Evolutionary conservation across 305 asterid species (phyloP), one percentile per base, ranked within the genome.

Genomic region (Petunia hybrid): DNA sequence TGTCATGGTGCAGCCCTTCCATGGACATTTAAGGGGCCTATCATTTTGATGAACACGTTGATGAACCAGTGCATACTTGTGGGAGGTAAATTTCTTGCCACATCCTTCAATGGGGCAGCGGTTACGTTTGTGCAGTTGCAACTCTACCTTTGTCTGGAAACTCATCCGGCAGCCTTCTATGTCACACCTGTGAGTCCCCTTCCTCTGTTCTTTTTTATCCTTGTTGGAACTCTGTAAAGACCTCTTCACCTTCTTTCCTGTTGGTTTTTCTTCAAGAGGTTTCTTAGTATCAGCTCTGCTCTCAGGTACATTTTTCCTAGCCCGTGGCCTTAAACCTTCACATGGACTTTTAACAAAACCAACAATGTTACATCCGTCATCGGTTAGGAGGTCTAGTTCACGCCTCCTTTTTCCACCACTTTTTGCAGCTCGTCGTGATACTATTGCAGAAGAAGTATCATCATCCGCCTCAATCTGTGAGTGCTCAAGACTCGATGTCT

Each of bases 261-360:
- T 40, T 8, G 70, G 70, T 79, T 77, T 82, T 22, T 46, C 84
- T 82, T 87, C 78, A 0, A 66, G 40, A 36, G 83, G 87, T 35
- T 78, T 86, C 75, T 66, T 74, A 68, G 55, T 42, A 56, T 81
- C 86, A 53, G 84, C 81, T 35, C 53, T 35, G 73, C 81, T 14
- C 66, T 42, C 39, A 42, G 86, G 57, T 43, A 87, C 77, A 76
- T 61, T 80, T 77, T 82, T 82, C 84, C 82, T 82, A 36, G 87
- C 84, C 82, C 99, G 87, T 48, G 98, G 87, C 85, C 99, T 90
- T 88, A 95, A 86, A 79, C 99, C 92, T 87, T 95, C 99, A 80
- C 99, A 95, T 3, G 98, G 99, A 82, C 99, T 90, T 88, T 88
- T 87, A 61, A 82, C 89, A 82, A 92, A 95, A 82, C 85, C 80